A percentile compares a stretch with the other conserved stretches of the same genome.
Conservation (phyloP, 2,329 filamentous ascomycete species). For the Alternaria sp. region DNA sequence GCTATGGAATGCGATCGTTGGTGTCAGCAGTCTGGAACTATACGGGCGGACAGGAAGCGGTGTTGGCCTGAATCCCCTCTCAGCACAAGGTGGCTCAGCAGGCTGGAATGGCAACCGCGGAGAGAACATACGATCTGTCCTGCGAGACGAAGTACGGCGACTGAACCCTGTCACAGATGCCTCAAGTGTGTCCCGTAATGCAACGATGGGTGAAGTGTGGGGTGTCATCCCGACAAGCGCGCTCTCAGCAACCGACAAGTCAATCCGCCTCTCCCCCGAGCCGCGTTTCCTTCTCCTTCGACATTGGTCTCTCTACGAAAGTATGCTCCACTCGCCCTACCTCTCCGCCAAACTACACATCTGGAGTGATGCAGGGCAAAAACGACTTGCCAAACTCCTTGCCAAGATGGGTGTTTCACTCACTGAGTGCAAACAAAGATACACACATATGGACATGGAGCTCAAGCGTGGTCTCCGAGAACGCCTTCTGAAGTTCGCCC, state of each 20-base stretch:
- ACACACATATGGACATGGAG: constrained; percentile 98
- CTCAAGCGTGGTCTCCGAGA: constrained; percentile 85
- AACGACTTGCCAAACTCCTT: constrained; percentile 88
- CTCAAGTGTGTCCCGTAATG: constrained; percentile 64
- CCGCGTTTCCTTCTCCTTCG: constrained; percentile 90
- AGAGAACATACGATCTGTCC: constrained; percentile 80
- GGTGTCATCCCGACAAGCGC: constrained; percentile 91
- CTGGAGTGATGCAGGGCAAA: constrained; percentile 89
- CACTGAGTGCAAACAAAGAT: constrained; percentile 91
- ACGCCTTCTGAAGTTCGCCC: constrained; percentile 88
- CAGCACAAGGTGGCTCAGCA: constrained; percentile 60
- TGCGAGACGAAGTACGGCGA: constrained; percentile 92
- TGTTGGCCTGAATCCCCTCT: constrained; percentile 67
- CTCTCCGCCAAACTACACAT: constrained; percentile 90
- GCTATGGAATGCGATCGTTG: constrained; percentile 92
- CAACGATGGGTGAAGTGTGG: constrained; percentile 67
- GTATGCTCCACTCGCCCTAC: constrained; percentile 97
- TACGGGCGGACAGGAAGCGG: constrained; percentile 86
- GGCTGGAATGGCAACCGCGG: constrained; percentile 85
- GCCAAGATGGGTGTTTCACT: constrained; percentile 98
- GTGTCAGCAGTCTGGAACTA: constrained; percentile 90
- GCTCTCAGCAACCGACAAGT: constrained; percentile 85
- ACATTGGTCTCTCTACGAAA: constrained; percentile 98
- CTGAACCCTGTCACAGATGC: constrained; percentile 77
- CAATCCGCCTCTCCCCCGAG: constrained; percentile 90